These are phyloP conservation scores for Rutstroemia sp. DNA, from an alignment of 2,329 filamentous ascomycete species.

Conservation along the genomic window DNA sequence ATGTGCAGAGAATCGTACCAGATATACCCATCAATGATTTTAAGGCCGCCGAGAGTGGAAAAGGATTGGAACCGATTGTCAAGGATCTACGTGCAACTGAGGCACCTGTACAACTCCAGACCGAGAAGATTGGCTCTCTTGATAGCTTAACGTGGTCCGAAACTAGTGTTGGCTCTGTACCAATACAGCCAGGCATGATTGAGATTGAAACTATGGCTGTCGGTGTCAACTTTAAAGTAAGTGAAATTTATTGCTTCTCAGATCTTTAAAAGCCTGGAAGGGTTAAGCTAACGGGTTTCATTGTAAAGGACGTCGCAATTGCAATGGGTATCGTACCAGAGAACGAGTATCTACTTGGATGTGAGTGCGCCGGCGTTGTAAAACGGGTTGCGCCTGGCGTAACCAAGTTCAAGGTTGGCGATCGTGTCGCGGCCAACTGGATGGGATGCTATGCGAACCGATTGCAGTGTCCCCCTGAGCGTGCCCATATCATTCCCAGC, in stretches of 20 bases:
- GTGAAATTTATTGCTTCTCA: no score
- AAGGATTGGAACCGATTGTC: neutral
- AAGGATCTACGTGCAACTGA: constrained; percentile 3
- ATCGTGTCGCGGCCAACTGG: constrained; percentile 20
- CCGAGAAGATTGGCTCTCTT: neutral
- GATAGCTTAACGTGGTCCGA: neutral
- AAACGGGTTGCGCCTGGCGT: constrained; percentile 19
- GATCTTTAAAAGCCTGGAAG: no score
- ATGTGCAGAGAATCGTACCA: constrained; percentile 23
- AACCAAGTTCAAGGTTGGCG: constrained; percentile 17
- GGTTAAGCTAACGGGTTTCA: no score
- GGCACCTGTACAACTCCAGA: neutral
- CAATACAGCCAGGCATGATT: neutral
- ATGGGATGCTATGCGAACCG: constrained; percentile 9
- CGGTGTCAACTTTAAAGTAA: constrained; percentile 12
- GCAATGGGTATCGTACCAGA: constrained; percentile 20
- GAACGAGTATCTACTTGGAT: constrained; percentile 11
- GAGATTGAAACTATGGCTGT: constrained; percentile 20
- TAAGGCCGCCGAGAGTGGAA: neutral
- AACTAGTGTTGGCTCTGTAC: neutral
- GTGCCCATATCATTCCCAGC: constrained; percentile 30
- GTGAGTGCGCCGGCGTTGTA: constrained; percentile 26
- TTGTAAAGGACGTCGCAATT: constrained; percentile 13
- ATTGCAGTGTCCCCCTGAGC: constrained; percentile 4
- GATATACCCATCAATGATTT: constrained; percentile 14